These are phyloP conservation scores for Venturia carpophila DNA, from an alignment of 2,329 filamentous ascomycete genomes.

Conservation along the genomic window DNA sequence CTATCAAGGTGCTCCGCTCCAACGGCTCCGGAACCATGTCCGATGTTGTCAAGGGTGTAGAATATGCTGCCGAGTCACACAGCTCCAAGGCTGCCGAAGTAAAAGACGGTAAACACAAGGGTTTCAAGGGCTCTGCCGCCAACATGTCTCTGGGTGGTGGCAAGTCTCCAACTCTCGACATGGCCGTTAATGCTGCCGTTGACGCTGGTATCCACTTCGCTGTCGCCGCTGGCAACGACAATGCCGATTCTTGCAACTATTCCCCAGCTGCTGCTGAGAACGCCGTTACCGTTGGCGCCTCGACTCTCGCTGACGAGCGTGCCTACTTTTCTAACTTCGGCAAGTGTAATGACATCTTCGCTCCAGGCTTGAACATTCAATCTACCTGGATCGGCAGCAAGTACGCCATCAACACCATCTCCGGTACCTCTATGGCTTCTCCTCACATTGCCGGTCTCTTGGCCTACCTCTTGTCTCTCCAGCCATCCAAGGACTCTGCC, in stretches of 20 bases:
- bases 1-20: slow-evolving; percentile 95
- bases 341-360: slow-evolving; percentile 99
- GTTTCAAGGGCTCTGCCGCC: slow-evolving; percentile 97
- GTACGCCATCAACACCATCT: slow-evolving; percentile 96
- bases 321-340: slow-evolving; percentile 99
- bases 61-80: slow-evolving; percentile 82
- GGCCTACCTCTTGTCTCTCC: slow-evolving; percentile 95
- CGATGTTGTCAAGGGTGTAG: slow-evolving; percentile 96
- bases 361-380: slow-evolving; percentile 89
- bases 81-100: slow-evolving; percentile 64
- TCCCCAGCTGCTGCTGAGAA: slow-evolving; percentile 88
- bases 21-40: slow-evolving; percentile 98
- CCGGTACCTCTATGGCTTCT: slow-evolving; percentile 97
- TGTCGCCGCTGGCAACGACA: slow-evolving; percentile 97
- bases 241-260: slow-evolving; percentile 98
- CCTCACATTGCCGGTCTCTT: slow-evolving; percentile 94
- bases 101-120: slow-evolving; percentile 79
- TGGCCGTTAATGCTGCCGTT: slow-evolving; percentile 89
- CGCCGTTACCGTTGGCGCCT: slow-evolving; percentile 92
- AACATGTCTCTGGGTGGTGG: slow-evolving; percentile 99
- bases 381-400: slow-evolving; percentile 98
- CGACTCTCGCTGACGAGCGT: slow-evolving; percentile 85
- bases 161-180: slow-evolving; percentile 86
- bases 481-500: slow-evolving; percentile 81
- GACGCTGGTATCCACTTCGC: slow-evolving; percentile 91